Base-by-base conservation (phyloP, 2,329 filamentous ascomycete species). In the Aspergillus ochraceus region DNA sequence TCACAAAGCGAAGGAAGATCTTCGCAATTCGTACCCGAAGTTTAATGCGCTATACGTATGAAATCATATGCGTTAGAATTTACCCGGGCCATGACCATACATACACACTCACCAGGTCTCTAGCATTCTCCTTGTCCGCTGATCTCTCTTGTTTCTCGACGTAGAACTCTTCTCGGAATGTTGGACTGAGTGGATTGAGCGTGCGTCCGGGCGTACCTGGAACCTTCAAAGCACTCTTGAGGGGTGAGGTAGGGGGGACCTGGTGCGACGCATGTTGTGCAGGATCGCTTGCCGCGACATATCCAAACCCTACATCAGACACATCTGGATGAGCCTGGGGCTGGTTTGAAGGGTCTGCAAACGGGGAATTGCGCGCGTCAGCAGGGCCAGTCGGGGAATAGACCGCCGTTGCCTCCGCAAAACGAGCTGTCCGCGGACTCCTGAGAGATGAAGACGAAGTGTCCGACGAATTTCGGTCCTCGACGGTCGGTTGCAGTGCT, bases 1-100 rank as follows among this genome's bases (percentile, higher is more conserved):
- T 97, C 79, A 98, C 90, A 58, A 92, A 90, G 66, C 95, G 90
- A n/a, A 99, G 88, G 63, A 96, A 86, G 69, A 98, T 89, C 81
- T 99, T 99, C 68, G 94, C 95, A 77, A 98, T 84, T 51, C 95
- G 88, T 36, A 98, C 93, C 67, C 92, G 87, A 39, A 89, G 89
- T 81, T 97, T 98, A 76, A 96, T 86, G 89, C 90, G 96, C 94
- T 97, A 73, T 51, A 60, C 6, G 4, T 29, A 9, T 47, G 47
- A 29, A 56, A 67, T 68, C 77, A 68, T 71, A 63, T 75, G 83
- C 75, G 82, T 74, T 20, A 57, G 56, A 49, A 52, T 46, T 17
- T 59, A n/a, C 10, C 49, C 42, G 26, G 52, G 14, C 30, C 8
- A 29, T 17, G 52, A 54, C 26, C 45, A 32, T 14, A 32, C 54